Percentiles rank a stretch among this genome's conserved stretches.
These are phyloP conservation scores for Kodamaea leandrae DNA, from an alignment of 805 yeast genomes.

Conservation along the genomic window DNA sequence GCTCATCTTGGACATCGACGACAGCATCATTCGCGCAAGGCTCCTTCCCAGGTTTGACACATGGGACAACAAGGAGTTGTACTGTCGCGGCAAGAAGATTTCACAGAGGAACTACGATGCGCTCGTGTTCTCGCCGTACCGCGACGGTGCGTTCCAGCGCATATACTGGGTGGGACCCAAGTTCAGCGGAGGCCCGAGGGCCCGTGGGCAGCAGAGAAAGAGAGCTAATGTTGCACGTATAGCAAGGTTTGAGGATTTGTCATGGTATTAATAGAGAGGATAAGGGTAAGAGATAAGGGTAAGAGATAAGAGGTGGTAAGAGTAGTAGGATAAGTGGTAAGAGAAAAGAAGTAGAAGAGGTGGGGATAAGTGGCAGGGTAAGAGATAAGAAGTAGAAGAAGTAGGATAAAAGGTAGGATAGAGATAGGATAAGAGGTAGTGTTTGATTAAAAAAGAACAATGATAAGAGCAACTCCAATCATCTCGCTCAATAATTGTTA, in stretches of 20 bases:
- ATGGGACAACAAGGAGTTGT: slow-evolving; percentile 5
- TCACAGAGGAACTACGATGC: slow-evolving; percentile 21
- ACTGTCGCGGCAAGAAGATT: slow-evolving; percentile 4
- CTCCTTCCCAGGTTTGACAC: slow-evolving; percentile 7
- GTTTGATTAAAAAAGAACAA: not conserved
- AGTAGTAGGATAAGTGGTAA: no score
- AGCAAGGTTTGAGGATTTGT: slow-evolving; percentile 5
- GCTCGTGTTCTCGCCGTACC: slow-evolving; percentile 25
- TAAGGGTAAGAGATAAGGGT: not conserved
- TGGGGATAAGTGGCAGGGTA: not conserved
- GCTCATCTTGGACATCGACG: slow-evolving; percentile 24
- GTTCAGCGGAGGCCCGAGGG: slow-evolving; percentile 6
- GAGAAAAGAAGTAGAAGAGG: not conserved
- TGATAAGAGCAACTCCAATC: no score
- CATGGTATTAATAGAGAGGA: slow-evolving; percentile 5
- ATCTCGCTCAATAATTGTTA: no score
- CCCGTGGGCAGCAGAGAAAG: slow-evolving; percentile 2
- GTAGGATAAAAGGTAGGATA: no score
- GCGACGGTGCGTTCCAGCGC: slow-evolving; percentile 27
- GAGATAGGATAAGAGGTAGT: not conserved
- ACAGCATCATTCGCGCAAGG: slow-evolving; percentile 4
- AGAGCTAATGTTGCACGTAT: not conserved
- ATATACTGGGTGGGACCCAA: slow-evolving; percentile 28
- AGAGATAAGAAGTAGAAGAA: not conserved
- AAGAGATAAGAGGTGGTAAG: not conserved